A percentile compares a stretch with the other conserved stretches of the same genome.
Evolutionary conservation across 345 rosid species (phyloP).

Genomic region (Populus tremula): DNA sequence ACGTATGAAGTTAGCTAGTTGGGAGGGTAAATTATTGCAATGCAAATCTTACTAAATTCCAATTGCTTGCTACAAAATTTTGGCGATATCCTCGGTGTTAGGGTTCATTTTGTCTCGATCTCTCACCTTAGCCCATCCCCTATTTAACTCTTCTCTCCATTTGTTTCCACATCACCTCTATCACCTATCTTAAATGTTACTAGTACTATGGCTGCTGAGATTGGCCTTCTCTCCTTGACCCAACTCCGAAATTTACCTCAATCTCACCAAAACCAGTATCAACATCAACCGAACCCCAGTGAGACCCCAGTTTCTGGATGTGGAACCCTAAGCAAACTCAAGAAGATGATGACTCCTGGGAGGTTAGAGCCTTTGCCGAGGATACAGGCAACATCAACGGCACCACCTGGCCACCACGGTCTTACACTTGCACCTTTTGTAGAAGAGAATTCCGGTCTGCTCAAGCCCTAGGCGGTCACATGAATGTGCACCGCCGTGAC

Average conservation of each 20-base stretch:
- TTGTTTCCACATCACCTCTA: constrained; percentile 29
- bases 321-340: constrained; percentile 63
- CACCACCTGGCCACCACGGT: constrained; percentile 96
- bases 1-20: constrained; percentile 19
- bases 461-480: constrained; percentile 98
- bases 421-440: constrained; percentile 89
- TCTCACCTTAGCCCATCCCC: constrained; percentile 23
- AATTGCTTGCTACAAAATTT: constrained; percentile 25
- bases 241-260: constrained; percentile 29
- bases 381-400: constrained; percentile 72
- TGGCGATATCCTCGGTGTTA: constrained; percentile 33
- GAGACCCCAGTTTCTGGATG: constrained; percentile 31
- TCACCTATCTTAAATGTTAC: constrained; percentile 22
- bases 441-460: constrained; percentile 92
- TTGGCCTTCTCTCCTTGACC: constrained; percentile 41
- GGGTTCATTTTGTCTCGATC: constrained; percentile 37
- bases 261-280: constrained; percentile 24
- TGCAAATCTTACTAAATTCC: constrained; percentile 32
- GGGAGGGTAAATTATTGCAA: constrained; percentile 21
- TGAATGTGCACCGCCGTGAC: constrained; percentile 98
- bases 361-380: constrained; percentile 84
- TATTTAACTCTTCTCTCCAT: constrained; percentile 39
- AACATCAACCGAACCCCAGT: constrained; percentile 19
- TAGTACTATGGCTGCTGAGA: constrained; percentile 45
- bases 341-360: constrained; percentile 87